Evolutionary conservation across 306 rosid genomes (phyloP), one percentile per base, ranked within the genome.

Genomic region (Inga oerstediana): DNA sequence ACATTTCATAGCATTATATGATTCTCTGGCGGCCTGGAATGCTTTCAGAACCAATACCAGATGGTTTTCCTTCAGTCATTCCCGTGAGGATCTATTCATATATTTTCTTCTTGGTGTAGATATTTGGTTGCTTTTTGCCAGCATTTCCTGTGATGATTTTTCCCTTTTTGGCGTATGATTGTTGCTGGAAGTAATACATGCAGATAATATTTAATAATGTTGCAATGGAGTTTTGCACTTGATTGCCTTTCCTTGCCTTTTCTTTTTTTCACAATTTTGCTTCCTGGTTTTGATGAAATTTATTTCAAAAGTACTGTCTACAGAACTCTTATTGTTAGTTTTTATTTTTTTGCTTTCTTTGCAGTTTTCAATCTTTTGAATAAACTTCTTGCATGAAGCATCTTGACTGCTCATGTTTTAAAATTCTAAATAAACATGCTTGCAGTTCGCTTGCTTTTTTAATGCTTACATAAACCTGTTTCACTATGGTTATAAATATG

Each of bases 11-110:
- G 98, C 99, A 51, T 91, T 98, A 77, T 94, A 96, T 37, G 83
- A 87, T 90, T 89, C 90, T 96, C 69, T 94, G 99, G 99, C 86
- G 68, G 46, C 92, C 93, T 70, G 99, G 99, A 87, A 84, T 91
- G 92, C 98, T 96, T 80, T 92, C 89, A 68, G 97, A 92, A 87
- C 93, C 90, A 1, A 93, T 96, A 81, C 99, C 99, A 72, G 92
- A 94, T 87, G 98, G 99, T 80, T 96, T 96, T 88, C 94, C 94
- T 81, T 96, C 97, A 70, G 89, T 92, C 75, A 84, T 96, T 84
- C 97, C 87, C 88, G 99, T 93, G 91, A 88, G 94, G 75, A 44
- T 52, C 62, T 27, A 48, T 78, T 74, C 79, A 43, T 68, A 10
- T 34, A 6, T 48, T 41, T 34, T 75, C 81, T 79, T 81, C 46